A percentile compares a stretch with the other conserved stretches of the same genome.
Evolutionary conservation across 176 grass and related monocot genomes (phyloP).

Genomic region (Sorghum bicolor): DNA sequence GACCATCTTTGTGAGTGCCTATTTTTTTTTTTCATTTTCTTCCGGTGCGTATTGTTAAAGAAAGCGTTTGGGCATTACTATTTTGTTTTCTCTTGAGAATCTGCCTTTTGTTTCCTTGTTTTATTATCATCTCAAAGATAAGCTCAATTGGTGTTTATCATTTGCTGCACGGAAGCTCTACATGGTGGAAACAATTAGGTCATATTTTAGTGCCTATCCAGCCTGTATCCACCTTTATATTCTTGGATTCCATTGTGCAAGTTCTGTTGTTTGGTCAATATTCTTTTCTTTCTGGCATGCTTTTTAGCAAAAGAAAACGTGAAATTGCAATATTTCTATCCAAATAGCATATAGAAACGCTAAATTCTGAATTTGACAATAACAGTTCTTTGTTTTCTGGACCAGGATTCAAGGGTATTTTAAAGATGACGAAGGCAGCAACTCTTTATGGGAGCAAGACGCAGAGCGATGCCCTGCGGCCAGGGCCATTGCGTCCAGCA

Average conservation of each 20-base stretch:
- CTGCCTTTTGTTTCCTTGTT: slow-evolving; percentile 12
- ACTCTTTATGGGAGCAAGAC: slow-evolving; percentile 46
- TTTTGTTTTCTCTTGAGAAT: not conserved
- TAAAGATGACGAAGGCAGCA: slow-evolving; percentile 46
- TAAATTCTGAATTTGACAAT: slow-evolving; percentile 1
- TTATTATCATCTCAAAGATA: slow-evolving; percentile 18
- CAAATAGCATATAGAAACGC: not conserved
- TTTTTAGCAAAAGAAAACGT: slow-evolving; percentile 6
- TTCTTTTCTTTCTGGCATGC: not conserved
- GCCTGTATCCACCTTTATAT: slow-evolving; percentile 29
- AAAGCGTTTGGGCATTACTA: not conserved
- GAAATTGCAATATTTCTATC: not conserved
- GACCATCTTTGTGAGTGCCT: not conserved
- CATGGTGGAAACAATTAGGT: not conserved
- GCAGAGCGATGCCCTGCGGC: slow-evolving; percentile 38
- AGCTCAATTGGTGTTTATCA: slow-evolving; percentile 16
- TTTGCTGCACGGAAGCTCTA: not conserved
- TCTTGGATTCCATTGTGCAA: slow-evolving; percentile 2
- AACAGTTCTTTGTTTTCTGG: slow-evolving; percentile 1
- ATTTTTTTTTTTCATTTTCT: not conserved
- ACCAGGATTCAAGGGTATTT: slow-evolving; percentile 16
- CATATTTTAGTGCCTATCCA: slow-evolving; percentile 24
- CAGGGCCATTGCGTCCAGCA: slow-evolving; percentile 44
- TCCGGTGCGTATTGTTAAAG: not conserved
- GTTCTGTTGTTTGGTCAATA: not conserved